Conservation (phyloP, 768 basidiomycete species). For the Phlebiopsis gigantea region DNA sequence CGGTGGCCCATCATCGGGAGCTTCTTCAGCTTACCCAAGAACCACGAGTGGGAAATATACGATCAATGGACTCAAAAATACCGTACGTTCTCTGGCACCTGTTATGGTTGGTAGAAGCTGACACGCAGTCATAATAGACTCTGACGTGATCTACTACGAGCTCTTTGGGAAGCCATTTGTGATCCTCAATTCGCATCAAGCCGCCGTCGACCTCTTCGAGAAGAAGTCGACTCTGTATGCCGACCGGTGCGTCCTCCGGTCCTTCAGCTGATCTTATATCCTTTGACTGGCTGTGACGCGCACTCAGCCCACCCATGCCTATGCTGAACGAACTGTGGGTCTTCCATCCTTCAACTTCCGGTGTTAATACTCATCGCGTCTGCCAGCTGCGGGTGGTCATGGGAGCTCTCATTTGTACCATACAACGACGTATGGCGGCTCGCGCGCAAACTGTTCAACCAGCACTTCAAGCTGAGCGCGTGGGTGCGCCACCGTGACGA, state of each 20-base stretch:
- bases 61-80: neutral
- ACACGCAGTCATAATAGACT: neutral
- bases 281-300: neutral
- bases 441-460: neutral
- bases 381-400: neutral
- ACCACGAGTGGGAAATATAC: neutral
- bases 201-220: constrained; percentile 30
- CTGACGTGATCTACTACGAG: neutral
- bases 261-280: neutral
- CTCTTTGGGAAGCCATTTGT: constrained; percentile 19
- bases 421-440: neutral
- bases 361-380: neutral
- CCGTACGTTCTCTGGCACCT: neutral
- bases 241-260: constrained; percentile 15
- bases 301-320: neutral
- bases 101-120: neutral
- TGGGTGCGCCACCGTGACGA: neutral
- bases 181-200: constrained; percentile 27
- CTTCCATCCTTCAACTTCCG: neutral
- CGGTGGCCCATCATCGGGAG: neutral
- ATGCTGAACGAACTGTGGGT: neutral
- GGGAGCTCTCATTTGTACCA: neutral
- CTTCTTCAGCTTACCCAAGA: neutral
- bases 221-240: constrained; percentile 28
- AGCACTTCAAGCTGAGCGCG: neutral